These are phyloP conservation scores for Saccharomyces hybrid DNA, from an alignment of 1,139 yeast genomes.

Conservation along the genomic window DNA sequence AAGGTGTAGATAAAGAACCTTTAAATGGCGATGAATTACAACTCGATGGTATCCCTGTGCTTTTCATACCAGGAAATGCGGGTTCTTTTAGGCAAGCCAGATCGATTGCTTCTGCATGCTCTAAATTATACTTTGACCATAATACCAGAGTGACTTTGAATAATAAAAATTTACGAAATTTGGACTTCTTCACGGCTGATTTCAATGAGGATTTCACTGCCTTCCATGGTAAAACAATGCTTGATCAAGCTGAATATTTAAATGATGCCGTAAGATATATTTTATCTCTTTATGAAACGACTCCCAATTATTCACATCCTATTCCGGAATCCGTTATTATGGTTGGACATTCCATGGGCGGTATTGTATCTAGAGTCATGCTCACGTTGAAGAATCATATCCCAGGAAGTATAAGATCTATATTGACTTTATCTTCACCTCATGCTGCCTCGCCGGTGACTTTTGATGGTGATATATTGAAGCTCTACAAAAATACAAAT, in stretches of 20 bases:
- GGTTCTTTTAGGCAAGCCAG: conserved; percentile 89
- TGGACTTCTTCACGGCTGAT: conserved; percentile 84
- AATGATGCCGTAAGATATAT: conserved; percentile 83
- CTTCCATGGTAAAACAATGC: conserved; percentile 85
- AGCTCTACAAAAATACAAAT: conserved; percentile 67
- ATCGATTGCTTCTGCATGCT: conserved; percentile 77
- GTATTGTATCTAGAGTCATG: conserved; percentile 80
- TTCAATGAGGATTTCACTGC: conserved; percentile 96
- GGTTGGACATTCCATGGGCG: conserved; percentile 96
- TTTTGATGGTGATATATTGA: conserved; percentile 80
- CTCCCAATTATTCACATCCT: conserved; percentile 18
- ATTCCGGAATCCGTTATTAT: conserved; percentile 67
- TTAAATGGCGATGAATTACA: conserved; percentile 34
- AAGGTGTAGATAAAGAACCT: conserved; percentile 57
- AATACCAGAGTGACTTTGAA: conserved; percentile 30
- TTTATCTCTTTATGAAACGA: conserved; percentile 49
- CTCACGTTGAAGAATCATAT: conserved; percentile 70
- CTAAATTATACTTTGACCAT: conserved; percentile 39
- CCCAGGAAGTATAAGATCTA: conserved; percentile 68
- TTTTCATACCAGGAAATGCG: conserved; percentile 96
- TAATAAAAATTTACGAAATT: conserved; percentile 37
- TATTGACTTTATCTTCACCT: conserved; percentile 84
- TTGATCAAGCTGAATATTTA: conserved; percentile 89
- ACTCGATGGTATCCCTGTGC: conserved; percentile 72
- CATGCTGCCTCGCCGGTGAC: conserved; percentile 94